Evolutionary conservation across 768 basidiomycete genomes (phyloP).

Genomic region (Rossbeevera mucosa): DNA sequence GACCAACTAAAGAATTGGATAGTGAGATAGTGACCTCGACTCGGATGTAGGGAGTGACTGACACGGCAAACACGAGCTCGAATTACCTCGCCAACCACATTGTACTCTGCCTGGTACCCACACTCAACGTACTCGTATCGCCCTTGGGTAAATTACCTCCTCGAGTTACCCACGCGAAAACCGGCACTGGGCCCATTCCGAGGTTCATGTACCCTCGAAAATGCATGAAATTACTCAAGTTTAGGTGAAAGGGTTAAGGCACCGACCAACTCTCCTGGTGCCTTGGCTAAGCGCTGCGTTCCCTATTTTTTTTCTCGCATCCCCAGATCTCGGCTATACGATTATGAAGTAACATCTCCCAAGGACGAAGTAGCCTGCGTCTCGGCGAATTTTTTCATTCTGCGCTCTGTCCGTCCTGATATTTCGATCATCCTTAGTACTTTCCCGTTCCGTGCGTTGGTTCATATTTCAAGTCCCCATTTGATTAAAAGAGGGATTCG

Average conservation of each 20-base stretch:
- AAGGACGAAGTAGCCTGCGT: not conserved
- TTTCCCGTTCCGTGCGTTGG: not conserved
- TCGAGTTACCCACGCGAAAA: not conserved
- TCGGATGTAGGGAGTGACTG: too few relatives aligned
- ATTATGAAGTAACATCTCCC: not conserved
- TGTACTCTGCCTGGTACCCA: too few relatives aligned
- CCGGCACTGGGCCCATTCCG: not conserved
- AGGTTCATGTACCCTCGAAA: not conserved
- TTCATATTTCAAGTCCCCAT: not conserved
- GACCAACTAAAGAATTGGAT: too few relatives aligned
- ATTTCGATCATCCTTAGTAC: not conserved
- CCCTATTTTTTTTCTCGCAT: not conserved
- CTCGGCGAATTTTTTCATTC: not conserved
- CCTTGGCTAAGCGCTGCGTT: not conserved
- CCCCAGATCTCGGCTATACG: not conserved
- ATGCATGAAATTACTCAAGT: not conserved
- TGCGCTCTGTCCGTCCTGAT: not conserved
- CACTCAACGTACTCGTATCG: too few relatives aligned
- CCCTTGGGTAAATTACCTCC: too few relatives aligned
- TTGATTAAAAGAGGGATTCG: not conserved
- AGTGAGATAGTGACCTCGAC: too few relatives aligned
- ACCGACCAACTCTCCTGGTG: not conserved
- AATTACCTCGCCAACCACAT: too few relatives aligned
- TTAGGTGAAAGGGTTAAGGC: not conserved
- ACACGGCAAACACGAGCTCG: too few relatives aligned